Evolutionary conservation across 2,329 filamentous ascomycete genomes (phyloP), one percentile per base, ranked within the genome.

Genomic region (Chaetomium globosum): DNA sequence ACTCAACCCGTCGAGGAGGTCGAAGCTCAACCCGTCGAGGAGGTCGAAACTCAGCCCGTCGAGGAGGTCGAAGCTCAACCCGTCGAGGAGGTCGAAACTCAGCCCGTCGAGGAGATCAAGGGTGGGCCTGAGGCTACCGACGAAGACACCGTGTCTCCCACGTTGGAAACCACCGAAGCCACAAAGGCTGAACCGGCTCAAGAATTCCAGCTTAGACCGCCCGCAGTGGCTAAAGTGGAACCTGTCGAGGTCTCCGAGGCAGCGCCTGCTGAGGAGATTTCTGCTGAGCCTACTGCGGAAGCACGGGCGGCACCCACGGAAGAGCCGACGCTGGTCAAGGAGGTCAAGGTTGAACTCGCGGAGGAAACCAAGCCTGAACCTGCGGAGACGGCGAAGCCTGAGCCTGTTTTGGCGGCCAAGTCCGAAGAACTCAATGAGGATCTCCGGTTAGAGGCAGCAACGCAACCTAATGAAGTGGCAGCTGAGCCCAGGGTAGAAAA

Each of bases 161-260:
- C 19, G 13, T 8, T 26, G 21, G 57, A 31, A 10, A 13, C 49
- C 28, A 31, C 28, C 28, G 43, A 56, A 13, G 52, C 39, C n/a
- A 13, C 51, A 28, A 36, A 56, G 60, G 12, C 28, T 23, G 55
- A 60, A 8, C 9, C 28, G 9, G 36, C 30, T 12, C 46, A 51
- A 6, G 56, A 60, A 7, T 23, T 51, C n/a, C 43, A 46, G n/a
- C 65, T 70, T 4, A 79, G 81, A 82, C 77, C 79, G 39, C 81
- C 69, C 67, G 83, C 81, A 1, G 43, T 48, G 10, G n/a, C 39
- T 33, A 19, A 53, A 30, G 28, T 39, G 10, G 54, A 55, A 21
- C 9, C 48, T 26, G 30, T 39, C 12, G 46, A 52, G 8, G 59
- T 55, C 30, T 7, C 23, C 7, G 58, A 55, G n/a, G 12, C 30